These are phyloP conservation scores for Amorphotheca resinae DNA, from an alignment of 495 filamentous ascomycete genomes.

Conservation along the genomic window DNA sequence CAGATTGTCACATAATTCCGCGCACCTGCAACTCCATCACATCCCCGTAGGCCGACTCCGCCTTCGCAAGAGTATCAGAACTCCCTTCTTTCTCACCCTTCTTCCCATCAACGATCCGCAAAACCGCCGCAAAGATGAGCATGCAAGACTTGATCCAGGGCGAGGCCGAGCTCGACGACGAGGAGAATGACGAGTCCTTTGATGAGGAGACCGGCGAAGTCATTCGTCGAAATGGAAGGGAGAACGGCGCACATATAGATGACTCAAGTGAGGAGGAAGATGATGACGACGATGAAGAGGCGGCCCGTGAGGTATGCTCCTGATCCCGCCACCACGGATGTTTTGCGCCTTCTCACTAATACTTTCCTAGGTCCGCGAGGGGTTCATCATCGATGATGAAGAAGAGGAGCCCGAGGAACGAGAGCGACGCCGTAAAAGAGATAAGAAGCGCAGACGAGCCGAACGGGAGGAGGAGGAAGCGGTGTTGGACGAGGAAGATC, in stretches of 20 bases:
- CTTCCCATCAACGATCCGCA: conserved; percentile 1
- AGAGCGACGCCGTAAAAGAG: conserved; percentile 45
- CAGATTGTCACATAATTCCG: no score
- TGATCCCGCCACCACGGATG: background rate
- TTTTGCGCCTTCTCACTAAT: background rate
- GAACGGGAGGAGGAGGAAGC: conserved; percentile 79
- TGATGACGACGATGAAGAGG: conserved; percentile 83
- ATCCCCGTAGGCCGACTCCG: no score
- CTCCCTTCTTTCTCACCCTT: conserved; percentile 1
- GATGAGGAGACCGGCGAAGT: conserved; percentile 67
- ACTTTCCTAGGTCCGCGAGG: conserved; percentile 62
- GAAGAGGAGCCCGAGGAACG: conserved; percentile 55
- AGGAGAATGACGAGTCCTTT: conserved; percentile 75
- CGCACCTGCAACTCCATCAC: no score
- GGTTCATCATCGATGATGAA: conserved; percentile 89
- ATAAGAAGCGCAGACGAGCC: conserved; percentile 53
- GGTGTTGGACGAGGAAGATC: conserved; percentile 84
- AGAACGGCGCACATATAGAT: conserved; percentile 37
- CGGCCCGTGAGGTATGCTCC: conserved; percentile 15
- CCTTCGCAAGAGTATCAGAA: conserved; percentile 2
- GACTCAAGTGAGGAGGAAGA: conserved; percentile 96
- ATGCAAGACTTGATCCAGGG: conserved; percentile 68
- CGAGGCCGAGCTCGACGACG: conserved; percentile 78
- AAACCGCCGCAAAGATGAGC: conserved; percentile 43
- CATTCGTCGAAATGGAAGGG: conserved; percentile 28